phyloP scores from a whole-genome alignment of 192 early-diverging fungal species.

The Podila verticillata region DNA sequence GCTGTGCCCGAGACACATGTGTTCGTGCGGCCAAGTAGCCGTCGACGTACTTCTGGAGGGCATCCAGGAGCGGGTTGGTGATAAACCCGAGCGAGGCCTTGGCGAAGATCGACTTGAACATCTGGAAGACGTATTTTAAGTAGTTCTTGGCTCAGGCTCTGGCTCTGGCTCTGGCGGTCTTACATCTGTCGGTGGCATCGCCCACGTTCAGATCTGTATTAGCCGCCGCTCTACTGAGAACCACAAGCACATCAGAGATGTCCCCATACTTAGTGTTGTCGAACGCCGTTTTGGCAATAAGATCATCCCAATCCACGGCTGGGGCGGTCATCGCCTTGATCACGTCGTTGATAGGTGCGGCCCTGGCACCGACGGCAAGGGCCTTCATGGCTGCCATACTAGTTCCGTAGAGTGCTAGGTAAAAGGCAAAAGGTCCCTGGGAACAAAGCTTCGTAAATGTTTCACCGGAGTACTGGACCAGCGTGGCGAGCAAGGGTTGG shows the following conservation, averaged over 20 bases:
- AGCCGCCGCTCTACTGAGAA: too few relatives aligned
- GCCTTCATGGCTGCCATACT: background rate
- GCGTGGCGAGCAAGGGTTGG: background rate
- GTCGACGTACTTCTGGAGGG: background rate
- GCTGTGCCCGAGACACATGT: background rate
- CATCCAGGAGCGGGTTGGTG: background rate
- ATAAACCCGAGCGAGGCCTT: background rate
- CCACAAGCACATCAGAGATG: too few relatives aligned
- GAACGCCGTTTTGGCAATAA: too few relatives aligned
- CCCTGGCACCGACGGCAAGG: background rate
- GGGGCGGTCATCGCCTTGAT: too few relatives aligned
- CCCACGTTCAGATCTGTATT: too few relatives aligned
- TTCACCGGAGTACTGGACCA: background rate
- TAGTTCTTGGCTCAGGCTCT: background rate
- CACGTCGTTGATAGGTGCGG: too few relatives aligned
- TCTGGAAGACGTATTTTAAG: background rate
- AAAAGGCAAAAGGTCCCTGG: background rate
- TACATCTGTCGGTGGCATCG: background rate
- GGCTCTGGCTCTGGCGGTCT: background rate
- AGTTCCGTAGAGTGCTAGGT: background rate
- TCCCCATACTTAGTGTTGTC: too few relatives aligned
- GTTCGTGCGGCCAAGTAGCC: background rate
- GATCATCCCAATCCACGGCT: too few relatives aligned
- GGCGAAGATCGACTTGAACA: background rate
- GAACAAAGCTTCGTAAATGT: background rate